Evolutionary conservation across 2,329 filamentous ascomycete genomes (phyloP).

Genomic region (Phaeosphaeria sp.): DNA sequence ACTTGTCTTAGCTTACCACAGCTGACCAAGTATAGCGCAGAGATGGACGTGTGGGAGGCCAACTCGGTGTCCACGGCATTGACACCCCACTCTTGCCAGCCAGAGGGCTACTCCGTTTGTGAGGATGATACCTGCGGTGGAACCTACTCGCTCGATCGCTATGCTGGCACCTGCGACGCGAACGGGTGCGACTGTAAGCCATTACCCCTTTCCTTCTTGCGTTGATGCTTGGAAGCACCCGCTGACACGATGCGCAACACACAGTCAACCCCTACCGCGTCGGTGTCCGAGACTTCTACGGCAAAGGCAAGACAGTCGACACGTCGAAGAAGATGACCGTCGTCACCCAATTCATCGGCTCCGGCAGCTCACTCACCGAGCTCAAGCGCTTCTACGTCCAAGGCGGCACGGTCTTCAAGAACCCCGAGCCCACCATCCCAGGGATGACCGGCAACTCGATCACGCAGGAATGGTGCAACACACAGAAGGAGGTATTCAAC

Average conservation of each 20-base stretch:
- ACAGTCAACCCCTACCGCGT: conserved; percentile 59
- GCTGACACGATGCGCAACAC: not conserved
- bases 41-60: conserved; percentile 71
- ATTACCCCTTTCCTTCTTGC: not conserved
- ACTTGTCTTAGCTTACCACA: not conserved
- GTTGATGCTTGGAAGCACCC: not conserved
- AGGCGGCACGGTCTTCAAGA: conserved; percentile 55
- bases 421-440: conserved; percentile 50
- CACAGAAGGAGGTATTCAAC: conserved; percentile 35
- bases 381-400: conserved; percentile 59
- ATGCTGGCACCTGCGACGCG: conserved; percentile 68
- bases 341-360: conserved; percentile 56
- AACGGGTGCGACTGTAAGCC: conserved; percentile 67
- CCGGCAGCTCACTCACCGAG: conserved; percentile 49
- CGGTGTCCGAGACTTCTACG: conserved; percentile 69
- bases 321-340: conserved; percentile 53
- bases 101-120: conserved; percentile 60
- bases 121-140: conserved; percentile 51
- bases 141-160: conserved; percentile 61
- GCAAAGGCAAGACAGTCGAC: conserved; percentile 56
- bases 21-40: conserved; percentile 43
- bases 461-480: conserved; percentile 39
- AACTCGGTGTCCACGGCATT: conserved; percentile 69
- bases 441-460: conserved; percentile 50
- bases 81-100: conserved; percentile 69